Evolutionary conservation across 2,329 filamentous ascomycete species (phyloP), one percentile per base, ranked within the genome.

Genomic region (Beauveria rudraprayagi): DNA sequence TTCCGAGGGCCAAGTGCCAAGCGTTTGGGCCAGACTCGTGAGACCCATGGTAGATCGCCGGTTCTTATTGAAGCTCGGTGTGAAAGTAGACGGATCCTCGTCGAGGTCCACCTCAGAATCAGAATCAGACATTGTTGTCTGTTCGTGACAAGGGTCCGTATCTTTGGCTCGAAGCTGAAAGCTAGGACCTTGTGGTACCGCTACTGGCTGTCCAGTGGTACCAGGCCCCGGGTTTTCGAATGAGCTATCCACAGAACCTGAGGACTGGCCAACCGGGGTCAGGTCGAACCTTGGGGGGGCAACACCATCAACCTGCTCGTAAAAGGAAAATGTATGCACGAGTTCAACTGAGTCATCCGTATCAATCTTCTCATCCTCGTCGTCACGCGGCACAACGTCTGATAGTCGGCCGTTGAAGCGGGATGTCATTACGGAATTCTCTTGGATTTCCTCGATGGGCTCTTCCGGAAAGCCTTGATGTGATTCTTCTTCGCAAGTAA

Each of bases 1-100:
- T 26, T 77, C 77, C 1, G 86, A 78, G 64, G 80, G 80, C 88
- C 88, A 91, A 26, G 80, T 78, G 62, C 76, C 80, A 5, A 90
- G 74, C 66, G 87, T 81, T 43, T 81, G 76, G 4, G 83, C 83
- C 43, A 91, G 74, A 26, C 86, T 84, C 1, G 85, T 88, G 64
- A 89, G 87, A 2, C 85, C 84, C 64, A 74, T 67, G 2, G 69
- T 72, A 3, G 69, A 72, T 22, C 72, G 68, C 28, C 71, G 67
- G 26, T 70, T 68, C 26, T 62, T 61, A 19, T 62, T 66, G 3
- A 72, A 73, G 10, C 73, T 77, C 2, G 81, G 80, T 0, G 80
- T 82, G 1, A 74, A 67, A 2, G 76, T 75, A 8, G 72, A 69
- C 3, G 65, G 63, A 14, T 69, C 69, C 28, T 72, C 68, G 3